These are phyloP conservation scores for Acanthamoeba lenticulata DNA, from an alignment of 208 protist species.

Conservation along the genomic window DNA sequence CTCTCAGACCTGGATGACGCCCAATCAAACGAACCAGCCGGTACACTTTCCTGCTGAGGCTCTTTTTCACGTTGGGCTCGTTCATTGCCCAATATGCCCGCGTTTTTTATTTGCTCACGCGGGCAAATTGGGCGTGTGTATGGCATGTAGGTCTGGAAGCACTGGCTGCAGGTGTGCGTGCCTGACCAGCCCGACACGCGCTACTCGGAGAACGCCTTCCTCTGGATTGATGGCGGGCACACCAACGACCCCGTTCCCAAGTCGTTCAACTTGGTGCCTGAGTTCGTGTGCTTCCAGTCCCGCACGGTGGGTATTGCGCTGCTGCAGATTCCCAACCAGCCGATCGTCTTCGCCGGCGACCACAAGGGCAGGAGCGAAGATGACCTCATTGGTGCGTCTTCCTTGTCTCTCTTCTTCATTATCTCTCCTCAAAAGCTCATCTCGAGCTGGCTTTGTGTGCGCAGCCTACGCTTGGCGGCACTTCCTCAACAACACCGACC, in stretches of 20 bases:
- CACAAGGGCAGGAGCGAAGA: slow-evolving; percentile 74
- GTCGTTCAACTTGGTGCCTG: slow-evolving; percentile 4
- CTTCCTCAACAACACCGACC: slow-evolving; percentile 76
- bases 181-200: slow-evolving; percentile 59
- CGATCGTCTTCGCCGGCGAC: slow-evolving; percentile 72
- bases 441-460: neutral
- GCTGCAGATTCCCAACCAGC: slow-evolving; percentile 80
- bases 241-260: slow-evolving; percentile 50
- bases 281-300: slow-evolving; percentile 28
- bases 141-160: slow-evolving; percentile 65
- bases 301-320: slow-evolving; percentile 63
- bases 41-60: neutral
- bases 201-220: slow-evolving; percentile 51
- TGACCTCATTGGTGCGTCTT: slow-evolving; percentile 67
- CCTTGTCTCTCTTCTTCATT: neutral
- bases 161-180: slow-evolving; percentile 73
- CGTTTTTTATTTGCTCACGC: neutral
- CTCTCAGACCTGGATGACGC: slow-evolving; percentile 68
- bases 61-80: neutral
- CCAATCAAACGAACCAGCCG: slow-evolving; percentile 37
- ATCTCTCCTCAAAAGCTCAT: neutral
- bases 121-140: neutral
- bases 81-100: neutral
- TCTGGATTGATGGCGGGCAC: slow-evolving; percentile 70
- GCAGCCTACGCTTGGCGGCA: slow-evolving; percentile 76